Evolutionary conservation across 495 filamentous ascomycete species (phyloP), one percentile per base, ranked within the genome.

Genomic region (Trichoderma gamsii): DNA sequence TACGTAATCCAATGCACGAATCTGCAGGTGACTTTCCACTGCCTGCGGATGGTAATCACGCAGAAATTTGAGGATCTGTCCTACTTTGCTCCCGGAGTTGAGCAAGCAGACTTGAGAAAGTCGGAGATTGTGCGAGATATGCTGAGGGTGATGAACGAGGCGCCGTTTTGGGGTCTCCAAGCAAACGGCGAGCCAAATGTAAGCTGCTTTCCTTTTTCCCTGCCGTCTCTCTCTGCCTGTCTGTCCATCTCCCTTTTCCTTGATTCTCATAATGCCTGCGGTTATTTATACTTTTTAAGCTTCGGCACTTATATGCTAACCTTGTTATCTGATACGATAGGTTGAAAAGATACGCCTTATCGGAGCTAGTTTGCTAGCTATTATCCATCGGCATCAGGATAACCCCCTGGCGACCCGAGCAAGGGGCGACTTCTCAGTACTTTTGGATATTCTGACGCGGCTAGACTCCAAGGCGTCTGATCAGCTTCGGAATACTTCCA

Each of bases 271-370:
- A 29, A 29, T 49, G 5, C 27, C 56, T 61, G 63, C 63, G 49
- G 49, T n/a, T 41, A 43, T 65, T 21, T 32, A 13, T 65, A 23
- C 35, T 6, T 38, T 41, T 32, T 43, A 12, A 65, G 4, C 35
- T 27, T 41, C 72, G 56, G 65, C 71, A 29, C 66, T 76, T 64
- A 46, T 13, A 59, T 69, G 61, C 70, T 70, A 68, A 75, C 68
- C 63, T 29, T 65, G 25, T 32, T 32, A 16, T 61, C 27, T 61
- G 9, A 61, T 49, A 13, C n/a, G 43, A 38, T 29, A 76, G 74
- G 74, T 76, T 0, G 74, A 76, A 66, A 76, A 76, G 56, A 73
- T 76, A 23, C 69, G 74, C 18, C 70, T 75, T 25, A 74, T 75
- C 9, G 73, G 74, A 21, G 74, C 74, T 25, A 71, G 70, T 56